phyloP scores from a whole-genome alignment of 2,329 filamentous ascomycete genomes.

The Aspergillus clavatus region DNA sequence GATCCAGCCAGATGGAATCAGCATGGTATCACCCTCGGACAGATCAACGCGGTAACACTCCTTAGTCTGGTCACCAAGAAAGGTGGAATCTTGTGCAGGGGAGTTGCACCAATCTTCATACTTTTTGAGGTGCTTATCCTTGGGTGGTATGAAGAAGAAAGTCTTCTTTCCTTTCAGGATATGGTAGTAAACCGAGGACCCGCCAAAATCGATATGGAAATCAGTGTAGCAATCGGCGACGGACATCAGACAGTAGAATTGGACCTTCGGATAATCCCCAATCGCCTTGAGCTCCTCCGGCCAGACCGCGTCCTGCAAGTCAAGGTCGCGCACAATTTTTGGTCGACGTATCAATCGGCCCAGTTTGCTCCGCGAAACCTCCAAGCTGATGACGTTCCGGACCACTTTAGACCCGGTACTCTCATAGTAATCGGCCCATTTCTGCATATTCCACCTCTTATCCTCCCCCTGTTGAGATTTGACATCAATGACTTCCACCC shows the following conservation, averaged over 20 bases:
- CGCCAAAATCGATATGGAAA: constrained; percentile 68
- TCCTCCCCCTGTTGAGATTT: constrained; percentile 63
- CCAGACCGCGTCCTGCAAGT: constrained; percentile 50
- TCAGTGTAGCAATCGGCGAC: constrained; percentile 67
- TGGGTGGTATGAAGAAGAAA: constrained; percentile 67
- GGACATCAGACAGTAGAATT: constrained; percentile 67
- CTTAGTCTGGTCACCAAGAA: constrained; percentile 59
- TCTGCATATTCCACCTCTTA: constrained; percentile 60
- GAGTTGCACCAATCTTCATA: constrained; percentile 69
- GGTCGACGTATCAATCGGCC: constrained; percentile 60
- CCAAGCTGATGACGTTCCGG: constrained; percentile 65
- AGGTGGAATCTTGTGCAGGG: constrained; percentile 61
- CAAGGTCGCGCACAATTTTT: constrained; percentile 60
- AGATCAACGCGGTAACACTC: constrained; percentile 65
- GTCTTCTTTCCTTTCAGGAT: constrained; percentile 65
- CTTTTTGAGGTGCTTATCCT: constrained; percentile 63
- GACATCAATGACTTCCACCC: constrained; percentile 64
- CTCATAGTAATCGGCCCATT: constrained; percentile 66
- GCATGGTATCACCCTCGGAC: constrained; percentile 62
- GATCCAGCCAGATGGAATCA: constrained; percentile 68
- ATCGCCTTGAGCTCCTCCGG: constrained; percentile 49
- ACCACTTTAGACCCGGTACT: constrained; percentile 56
- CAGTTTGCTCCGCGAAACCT: constrained; percentile 60
- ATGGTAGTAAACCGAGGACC: constrained; percentile 66
- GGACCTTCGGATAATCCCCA: constrained; percentile 58